Conservation (phyloP, 2,329 filamentous ascomycete species). For the Byssothecium circinans region DNA sequence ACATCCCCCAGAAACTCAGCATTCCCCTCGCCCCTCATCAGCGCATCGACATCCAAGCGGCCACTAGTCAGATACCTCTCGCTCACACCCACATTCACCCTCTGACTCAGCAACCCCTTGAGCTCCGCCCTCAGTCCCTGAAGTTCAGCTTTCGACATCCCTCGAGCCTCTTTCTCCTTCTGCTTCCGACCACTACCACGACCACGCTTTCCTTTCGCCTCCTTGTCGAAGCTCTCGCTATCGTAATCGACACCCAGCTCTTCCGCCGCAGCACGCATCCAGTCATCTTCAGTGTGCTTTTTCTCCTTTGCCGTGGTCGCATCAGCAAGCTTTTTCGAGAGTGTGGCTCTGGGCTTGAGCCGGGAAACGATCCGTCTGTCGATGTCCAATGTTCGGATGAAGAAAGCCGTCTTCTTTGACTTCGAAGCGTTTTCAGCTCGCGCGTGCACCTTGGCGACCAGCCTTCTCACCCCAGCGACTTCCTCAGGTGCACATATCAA, state of each 20-base stretch:
- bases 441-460: constrained; percentile 86
- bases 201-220: constrained; percentile 59
- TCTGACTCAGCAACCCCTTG: constrained; percentile 67
- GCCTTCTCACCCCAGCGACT: constrained; percentile 76
- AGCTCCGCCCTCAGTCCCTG: constrained; percentile 71
- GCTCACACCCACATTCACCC: constrained; percentile 85
- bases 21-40: constrained; percentile 62
- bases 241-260: constrained; percentile 95
- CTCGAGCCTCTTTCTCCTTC: constrained; percentile 71
- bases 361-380: constrained; percentile 77
- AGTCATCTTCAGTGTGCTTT: constrained; percentile 78
- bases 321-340: constrained; percentile 89
- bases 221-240: constrained; percentile 73
- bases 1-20: constrained; percentile 67
- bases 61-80: constrained; percentile 84
- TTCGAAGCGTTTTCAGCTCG: constrained; percentile 51
- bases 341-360: constrained; percentile 72
- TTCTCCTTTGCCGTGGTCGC: constrained; percentile 84
- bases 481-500: constrained; percentile 91
- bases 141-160: constrained; percentile 73
- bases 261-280: constrained; percentile 81
- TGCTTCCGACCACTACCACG: constrained; percentile 72
- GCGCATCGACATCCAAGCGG: constrained; percentile 75
- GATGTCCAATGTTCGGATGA: constrained; percentile 79
- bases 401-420: constrained; percentile 59